Evolutionary conservation across 2,329 filamentous ascomycete genomes (phyloP).

Genomic region (Coniella vitis): DNA sequence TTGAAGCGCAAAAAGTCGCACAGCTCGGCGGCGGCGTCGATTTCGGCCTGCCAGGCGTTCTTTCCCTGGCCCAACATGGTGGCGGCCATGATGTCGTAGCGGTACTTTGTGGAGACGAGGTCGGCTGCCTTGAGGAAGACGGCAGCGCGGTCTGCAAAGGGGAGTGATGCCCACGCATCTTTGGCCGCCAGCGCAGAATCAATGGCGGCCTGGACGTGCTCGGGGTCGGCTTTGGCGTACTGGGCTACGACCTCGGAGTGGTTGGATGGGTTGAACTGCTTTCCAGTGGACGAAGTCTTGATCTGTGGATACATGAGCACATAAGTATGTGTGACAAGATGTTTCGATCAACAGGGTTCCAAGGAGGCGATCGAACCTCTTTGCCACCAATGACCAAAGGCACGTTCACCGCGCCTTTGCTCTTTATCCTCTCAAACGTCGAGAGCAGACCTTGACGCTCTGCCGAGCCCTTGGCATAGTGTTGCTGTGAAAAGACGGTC

Average conservation of each 20-base stretch:
- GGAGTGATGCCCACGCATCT: slow-evolving; percentile 74
- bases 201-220: slow-evolving; percentile 74
- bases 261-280: slow-evolving; percentile 76
- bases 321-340: background rate
- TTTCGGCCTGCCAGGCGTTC: slow-evolving; percentile 99
- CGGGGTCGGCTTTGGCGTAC: slow-evolving; percentile 73
- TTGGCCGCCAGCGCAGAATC: slow-evolving; percentile 81
- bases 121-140: slow-evolving; percentile 96
- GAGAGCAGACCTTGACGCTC: slow-evolving; percentile 71
- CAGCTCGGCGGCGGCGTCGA: slow-evolving; percentile 87
- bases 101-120: slow-evolving; percentile 83
- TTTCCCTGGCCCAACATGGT: slow-evolving; percentile 97
- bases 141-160: slow-evolving; percentile 85
- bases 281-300: slow-evolving; percentile 57
- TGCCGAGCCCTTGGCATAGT: slow-evolving; percentile 77
- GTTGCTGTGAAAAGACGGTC: slow-evolving; percentile 52
- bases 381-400: slow-evolving; percentile 81
- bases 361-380: slow-evolving; percentile 45
- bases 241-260: slow-evolving; percentile 71
- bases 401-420: slow-evolving; percentile 65
- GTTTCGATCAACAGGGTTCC: background rate
- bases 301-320: slow-evolving; percentile 40
- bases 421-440: slow-evolving; percentile 64
- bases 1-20: slow-evolving; percentile 92
- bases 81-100: slow-evolving; percentile 92